Percentiles rank a stretch among this genome's conserved stretches.
These are phyloP conservation scores for Tricholoma saponaceum DNA, from an alignment of 768 basidiomycete genomes.

Conservation along the genomic window DNA sequence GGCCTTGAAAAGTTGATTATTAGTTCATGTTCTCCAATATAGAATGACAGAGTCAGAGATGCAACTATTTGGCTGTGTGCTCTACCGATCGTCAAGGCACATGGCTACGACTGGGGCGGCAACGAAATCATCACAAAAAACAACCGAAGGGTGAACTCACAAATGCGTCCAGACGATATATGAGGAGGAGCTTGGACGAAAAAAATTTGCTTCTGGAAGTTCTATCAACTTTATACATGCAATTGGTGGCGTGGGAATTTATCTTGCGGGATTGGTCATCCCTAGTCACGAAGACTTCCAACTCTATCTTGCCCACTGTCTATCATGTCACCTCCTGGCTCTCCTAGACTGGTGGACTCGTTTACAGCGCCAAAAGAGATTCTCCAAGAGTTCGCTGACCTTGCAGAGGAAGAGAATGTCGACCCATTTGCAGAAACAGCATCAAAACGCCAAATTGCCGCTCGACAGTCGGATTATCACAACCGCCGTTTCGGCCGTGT, in stretches of 20 bases:
- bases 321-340: conserved; percentile 56
- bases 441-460: conserved; percentile 88
- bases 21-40: background rate
- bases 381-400: conserved; percentile 87
- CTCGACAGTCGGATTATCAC: conserved; percentile 94
- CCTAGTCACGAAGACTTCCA: background rate
- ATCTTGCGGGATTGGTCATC: conserved; percentile 25
- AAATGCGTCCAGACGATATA: background rate
- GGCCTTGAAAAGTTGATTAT: conserved; percentile 2
- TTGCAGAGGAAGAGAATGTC: conserved; percentile 90
- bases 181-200: conserved; percentile 7
- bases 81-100: conserved; percentile 61
- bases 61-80: conserved; percentile 69
- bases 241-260: conserved; percentile 28
- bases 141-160: conserved; percentile 25
- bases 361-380: conserved; percentile 93
- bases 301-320: conserved; percentile 17
- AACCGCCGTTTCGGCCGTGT: conserved; percentile 84
- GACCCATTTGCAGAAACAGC: conserved; percentile 93
- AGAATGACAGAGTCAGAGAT: conserved; percentile 44
- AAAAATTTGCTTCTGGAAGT: too few relatives aligned
- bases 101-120: conserved; percentile 75
- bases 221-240: too few relatives aligned
- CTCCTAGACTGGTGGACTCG: conserved; percentile 79
- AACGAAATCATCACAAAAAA: conserved; percentile 54